Conservation (phyloP, 192 early-diverging fungal species). For the Coemansia sp. region DNA sequence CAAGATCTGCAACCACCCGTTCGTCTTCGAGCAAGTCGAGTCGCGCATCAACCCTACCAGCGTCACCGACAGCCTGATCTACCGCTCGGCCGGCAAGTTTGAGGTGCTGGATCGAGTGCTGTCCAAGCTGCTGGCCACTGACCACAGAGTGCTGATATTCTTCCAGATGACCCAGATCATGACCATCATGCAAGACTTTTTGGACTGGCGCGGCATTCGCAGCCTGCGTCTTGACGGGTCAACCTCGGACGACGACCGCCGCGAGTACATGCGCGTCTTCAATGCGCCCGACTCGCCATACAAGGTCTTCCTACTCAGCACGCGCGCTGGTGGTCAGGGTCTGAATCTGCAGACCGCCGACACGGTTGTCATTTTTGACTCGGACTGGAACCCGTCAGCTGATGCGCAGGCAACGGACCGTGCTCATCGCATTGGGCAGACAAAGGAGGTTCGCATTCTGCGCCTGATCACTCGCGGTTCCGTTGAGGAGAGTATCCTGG, state of each 20-base stretch:
- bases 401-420: slow-evolving; percentile 99
- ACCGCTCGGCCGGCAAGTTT: slow-evolving; percentile 91
- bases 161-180: slow-evolving; percentile 92
- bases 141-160: slow-evolving; percentile 81
- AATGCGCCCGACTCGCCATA: slow-evolving; percentile 80
- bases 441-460: slow-evolving; percentile 95
- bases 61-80: slow-evolving; percentile 77
- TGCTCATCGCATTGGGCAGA: slow-evolving; percentile 99
- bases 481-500: slow-evolving; percentile 93
- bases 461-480: slow-evolving; percentile 89
- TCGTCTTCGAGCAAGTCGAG: slow-evolving; percentile 94
- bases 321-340: slow-evolving; percentile 95
- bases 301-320: slow-evolving; percentile 92
- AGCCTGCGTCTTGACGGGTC: slow-evolving; percentile 91
- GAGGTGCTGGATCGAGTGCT: slow-evolving; percentile 95
- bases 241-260: slow-evolving; percentile 90
- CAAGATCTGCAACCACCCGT: slow-evolving; percentile 99
- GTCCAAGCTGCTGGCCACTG: slow-evolving; percentile 82
- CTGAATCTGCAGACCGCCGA: slow-evolving; percentile 96
- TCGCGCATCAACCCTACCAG: slow-evolving; percentile 74
- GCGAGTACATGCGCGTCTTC: slow-evolving; percentile 77
- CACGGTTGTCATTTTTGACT: slow-evolving; percentile 98
- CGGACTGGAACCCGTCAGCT: slow-evolving; percentile 99
- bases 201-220: slow-evolving; percentile 71
- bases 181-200: slow-evolving; percentile 97